Evolutionary conservation across 2,329 filamentous ascomycete species (phyloP), one percentile per base, ranked within the genome.

Genomic region (Colletotrichum tanaceti): DNA sequence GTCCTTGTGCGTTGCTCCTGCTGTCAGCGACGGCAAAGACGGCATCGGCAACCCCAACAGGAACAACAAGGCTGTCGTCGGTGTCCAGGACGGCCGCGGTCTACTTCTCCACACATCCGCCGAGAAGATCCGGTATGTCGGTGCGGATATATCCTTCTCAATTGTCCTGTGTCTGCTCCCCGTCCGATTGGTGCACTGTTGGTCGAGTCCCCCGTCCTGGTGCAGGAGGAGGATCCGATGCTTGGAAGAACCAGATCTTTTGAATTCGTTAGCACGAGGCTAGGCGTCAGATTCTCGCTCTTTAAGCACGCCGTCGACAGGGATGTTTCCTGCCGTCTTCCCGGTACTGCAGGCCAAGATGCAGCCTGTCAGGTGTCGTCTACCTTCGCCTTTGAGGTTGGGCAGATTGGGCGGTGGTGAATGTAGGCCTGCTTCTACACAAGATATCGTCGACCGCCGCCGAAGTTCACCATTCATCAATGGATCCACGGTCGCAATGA

Each of bases 71-170:
- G 22, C 47, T 44, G 41, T 57, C 20, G 13, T 38, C 52, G 5
- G 43, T 50, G 43, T 20, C 35, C 43, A 60, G 44, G 47, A 43
- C 39, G 5, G 5, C 41, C 35, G 20, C 24, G 20, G 52, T 24
- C n/a, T 52, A 22, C 63, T 69, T 69, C 66, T 69, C 66, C 62
- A 69, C 66, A 69, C 35, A 61, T 65, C 39, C 66, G 32, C 55
- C 66, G n/a, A 57, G 43, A 50, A 65, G 62, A 38, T 57, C 50
- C 57, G 66, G 66, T 69, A 65, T 55, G 66, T 69, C 59, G 57
- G 44, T 68, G 62, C 55, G 47, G 61, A 49, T 55, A 53, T 55
- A 18, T 68, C 54, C 35, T 43, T 35, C 41, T 63, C 35, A 22
- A n/a, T 46, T 35, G 10, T n/a, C 35, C 22, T 44, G 13, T 28